A percentile compares a stretch with the other conserved stretches of the same genome.
Evolutionary conservation across 164 flowering plant genomes (phyloP).

Genomic region (Stephania yunnanensis): DNA sequence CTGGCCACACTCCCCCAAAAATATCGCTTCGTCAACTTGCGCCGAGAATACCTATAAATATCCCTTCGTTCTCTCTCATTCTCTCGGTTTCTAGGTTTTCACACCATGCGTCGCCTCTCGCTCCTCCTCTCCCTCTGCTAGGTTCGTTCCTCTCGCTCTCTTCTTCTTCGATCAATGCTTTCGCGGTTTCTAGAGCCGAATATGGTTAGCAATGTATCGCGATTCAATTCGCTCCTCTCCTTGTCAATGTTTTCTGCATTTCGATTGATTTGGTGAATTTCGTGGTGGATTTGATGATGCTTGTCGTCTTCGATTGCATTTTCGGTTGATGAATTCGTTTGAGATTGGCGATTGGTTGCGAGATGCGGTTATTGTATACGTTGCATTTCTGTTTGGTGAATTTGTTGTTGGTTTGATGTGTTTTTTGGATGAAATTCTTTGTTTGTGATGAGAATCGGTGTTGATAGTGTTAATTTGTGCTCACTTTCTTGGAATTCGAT

Average conservation of each 20-base stretch:
- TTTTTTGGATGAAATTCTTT: neutral
- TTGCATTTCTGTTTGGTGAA: neutral
- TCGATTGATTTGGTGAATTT: neutral
- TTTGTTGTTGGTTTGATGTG: neutral
- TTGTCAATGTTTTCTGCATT: neutral
- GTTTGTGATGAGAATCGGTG: neutral
- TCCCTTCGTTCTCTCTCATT: no score
- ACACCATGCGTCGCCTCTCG: neutral
- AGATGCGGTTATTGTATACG: neutral
- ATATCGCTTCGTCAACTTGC: slow-evolving; percentile 1
- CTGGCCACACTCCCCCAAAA: neutral
- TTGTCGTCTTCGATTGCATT: neutral
- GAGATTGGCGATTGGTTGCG: neutral
- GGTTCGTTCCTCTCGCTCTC: neutral
- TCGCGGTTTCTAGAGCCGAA: neutral
- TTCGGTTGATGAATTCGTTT: neutral
- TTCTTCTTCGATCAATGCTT: neutral
- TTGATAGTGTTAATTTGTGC: neutral
- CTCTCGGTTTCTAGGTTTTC: no score
- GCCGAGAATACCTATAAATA: no score
- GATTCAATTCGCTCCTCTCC: no score
- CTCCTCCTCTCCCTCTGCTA: neutral
- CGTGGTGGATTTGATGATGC: neutral
- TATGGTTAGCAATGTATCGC: neutral
- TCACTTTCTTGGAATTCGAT: neutral